Base-by-base conservation (phyloP, 139 green algal genomes). In the Volvox africanus region DNA sequence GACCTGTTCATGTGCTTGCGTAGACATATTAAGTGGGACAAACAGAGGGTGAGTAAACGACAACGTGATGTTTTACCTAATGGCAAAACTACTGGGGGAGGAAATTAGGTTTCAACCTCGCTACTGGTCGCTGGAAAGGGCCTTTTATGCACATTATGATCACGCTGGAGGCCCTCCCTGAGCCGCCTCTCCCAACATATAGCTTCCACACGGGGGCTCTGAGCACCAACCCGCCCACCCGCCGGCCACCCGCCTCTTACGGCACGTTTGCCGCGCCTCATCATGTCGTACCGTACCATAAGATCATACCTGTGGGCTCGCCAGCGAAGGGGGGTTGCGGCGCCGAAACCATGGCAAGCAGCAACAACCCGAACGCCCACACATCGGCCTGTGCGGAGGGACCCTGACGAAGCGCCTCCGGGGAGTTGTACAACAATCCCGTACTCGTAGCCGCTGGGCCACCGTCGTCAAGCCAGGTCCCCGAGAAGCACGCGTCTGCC, bases 301-400 rank as follows among this genome's bases (percentile, higher is more conserved):
- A n/a, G n/a, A n/a, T 21, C 79, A 33, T 50, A 67, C 44, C 79
- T 24, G 36, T 69, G 20, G 44, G 37, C 44, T 69, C 79, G 24
- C 28, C 22, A 26, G 44, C 37, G 6, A 69, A 67, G 37, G 79
- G 79, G 36, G 79, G 36, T 50, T 69, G 37, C 79, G 79, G 79
- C 79, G 79, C 24, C 79, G 37, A 33, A n/a, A 85, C 79, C 79
- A 85, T 67, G 22, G 79, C 79, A 16, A 67, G 79, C 79, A 85
- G 79, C 79, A 85, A 22, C 79, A 85, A 20, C 9, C 79, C 79
- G 22, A 85, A 85, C n/a, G 79, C 44, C 79, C 79, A 85, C 37
- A 85, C 79, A 50, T 85, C 79, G 12, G 79, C 79, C 22, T n/a
- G 37, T 19, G 24, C 36, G 5, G 79, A 85, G 37, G 79, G 79